phyloP scores from a whole-genome alignment of 306 rosid genomes.

The Mimosa pudica region DNA sequence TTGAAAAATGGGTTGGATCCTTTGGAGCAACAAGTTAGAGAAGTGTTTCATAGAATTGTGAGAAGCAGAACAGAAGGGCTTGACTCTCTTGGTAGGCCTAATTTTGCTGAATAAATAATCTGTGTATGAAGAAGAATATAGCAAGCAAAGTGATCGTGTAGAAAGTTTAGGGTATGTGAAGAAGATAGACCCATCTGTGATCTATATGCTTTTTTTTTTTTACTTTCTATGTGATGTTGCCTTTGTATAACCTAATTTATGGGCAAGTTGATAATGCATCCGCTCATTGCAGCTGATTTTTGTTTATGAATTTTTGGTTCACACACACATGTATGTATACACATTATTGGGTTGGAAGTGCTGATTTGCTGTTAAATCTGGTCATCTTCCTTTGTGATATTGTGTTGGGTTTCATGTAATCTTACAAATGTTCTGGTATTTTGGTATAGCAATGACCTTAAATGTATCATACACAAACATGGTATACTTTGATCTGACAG shows the following conservation, averaged over 20 bases:
- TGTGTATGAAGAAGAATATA: conserved; percentile 22
- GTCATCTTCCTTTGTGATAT: not conserved
- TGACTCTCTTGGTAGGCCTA: conserved; percentile 53
- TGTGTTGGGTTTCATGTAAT: not conserved
- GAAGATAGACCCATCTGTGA: conserved; percentile 32
- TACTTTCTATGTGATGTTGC: conserved; percentile 35
- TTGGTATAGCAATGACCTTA: not conserved
- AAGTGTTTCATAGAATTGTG: conserved; percentile 77
- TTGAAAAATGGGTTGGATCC: conserved; percentile 77
- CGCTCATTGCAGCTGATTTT: conserved; percentile 41
- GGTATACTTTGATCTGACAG: not conserved
- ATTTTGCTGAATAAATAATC: conserved; percentile 36
- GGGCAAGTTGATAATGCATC: conserved; percentile 39
- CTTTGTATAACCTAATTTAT: conserved; percentile 45
- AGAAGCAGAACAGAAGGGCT: conserved; percentile 78
- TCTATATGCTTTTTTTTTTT: conserved; percentile 32
- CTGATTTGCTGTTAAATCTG: not conserved
- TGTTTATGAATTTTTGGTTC: conserved; percentile 17
- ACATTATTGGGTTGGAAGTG: conserved; percentile 25
- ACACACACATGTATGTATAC: not conserved
- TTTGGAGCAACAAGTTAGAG: conserved; percentile 80
- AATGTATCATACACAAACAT: not conserved
- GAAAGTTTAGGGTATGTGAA: conserved; percentile 46
- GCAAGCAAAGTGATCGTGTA: conserved; percentile 28
- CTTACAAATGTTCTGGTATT: not conserved